Base-by-base conservation (phyloP, 164 flowering plant genomes). In the Chimonanthus praecox region DNA sequence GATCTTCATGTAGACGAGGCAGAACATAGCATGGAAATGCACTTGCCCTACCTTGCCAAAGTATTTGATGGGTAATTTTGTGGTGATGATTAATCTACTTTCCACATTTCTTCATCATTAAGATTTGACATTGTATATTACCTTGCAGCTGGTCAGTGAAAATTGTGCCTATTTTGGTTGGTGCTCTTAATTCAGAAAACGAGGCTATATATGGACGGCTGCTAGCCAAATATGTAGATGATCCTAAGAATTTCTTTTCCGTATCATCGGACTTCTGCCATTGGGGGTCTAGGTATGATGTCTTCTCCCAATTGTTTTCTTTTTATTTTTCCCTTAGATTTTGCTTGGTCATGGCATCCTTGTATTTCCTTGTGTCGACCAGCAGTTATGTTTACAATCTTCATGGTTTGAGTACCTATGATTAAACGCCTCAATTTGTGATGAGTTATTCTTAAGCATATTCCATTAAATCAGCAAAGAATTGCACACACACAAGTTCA, bases 1-100 rank as follows among this genome's bases (percentile, higher is more conserved):
- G 94, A 89, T 84, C 82, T 91, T 72, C 88, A 76, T 18, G 94
- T 96, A 51, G 99, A 96, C 77, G 99, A 96, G 84, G 97, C 97
- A 65, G 99, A 96, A 80, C 99, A 96, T 75, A 96, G 99, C 89
- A 96, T 96, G 98, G 99, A 96, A 81, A 96, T 96, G 99, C 99
- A 96, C 80, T 84, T 96, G 79, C 99, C 99, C 49, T 96, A 93
- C 80, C 92, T 96, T 80, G 98, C 92, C 67, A 92, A 90, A 88
- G 85, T 96, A 58, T 92, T 94, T 83, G 85, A 94, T 49, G 99
- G 99, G 99, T 94, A 85, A 76, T 64, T 47, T 50, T 68, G 46
- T 72, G 2, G 11, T 75, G 15, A 58, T 62, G 33, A 51, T 72
- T 45, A 70, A 49, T 49, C 65, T 48, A 9, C 69, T 54, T 70